Evolutionary conservation across 2,329 filamentous ascomycete genomes (phyloP).

Genomic region (Fusarium buharicum): DNA sequence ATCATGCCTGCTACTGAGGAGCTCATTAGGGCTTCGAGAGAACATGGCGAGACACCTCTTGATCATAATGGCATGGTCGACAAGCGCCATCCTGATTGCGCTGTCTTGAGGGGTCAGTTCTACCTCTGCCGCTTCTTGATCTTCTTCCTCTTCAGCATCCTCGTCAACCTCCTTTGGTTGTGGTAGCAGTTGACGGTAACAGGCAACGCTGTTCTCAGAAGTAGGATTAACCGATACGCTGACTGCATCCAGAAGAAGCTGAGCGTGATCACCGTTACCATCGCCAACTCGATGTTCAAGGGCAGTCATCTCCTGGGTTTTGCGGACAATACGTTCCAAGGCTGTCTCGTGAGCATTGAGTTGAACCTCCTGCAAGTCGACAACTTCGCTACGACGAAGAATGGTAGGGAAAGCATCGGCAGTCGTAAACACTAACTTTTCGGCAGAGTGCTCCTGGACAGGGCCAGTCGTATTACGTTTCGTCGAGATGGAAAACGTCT

Average conservation of each 20-base stretch:
- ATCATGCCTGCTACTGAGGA: slow-evolving; percentile 64
- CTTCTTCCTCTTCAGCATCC: slow-evolving; percentile 54
- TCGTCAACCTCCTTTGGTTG: slow-evolving; percentile 56
- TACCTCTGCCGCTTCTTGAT: slow-evolving; percentile 57
- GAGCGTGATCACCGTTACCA: slow-evolving; percentile 75
- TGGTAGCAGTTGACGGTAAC: slow-evolving; percentile 80
- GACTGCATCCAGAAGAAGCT: slow-evolving; percentile 78
- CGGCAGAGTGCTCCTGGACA: slow-evolving; percentile 77
- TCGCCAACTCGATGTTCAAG: slow-evolving; percentile 80
- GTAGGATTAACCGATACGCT: slow-evolving; percentile 78
- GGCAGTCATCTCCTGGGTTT: slow-evolving; percentile 83
- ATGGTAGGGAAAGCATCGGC: slow-evolving; percentile 92
- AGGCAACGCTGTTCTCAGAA: slow-evolving; percentile 80
- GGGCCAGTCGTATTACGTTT: slow-evolving; percentile 75
- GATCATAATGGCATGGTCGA: slow-evolving; percentile 89
- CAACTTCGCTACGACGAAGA: slow-evolving; percentile 84
- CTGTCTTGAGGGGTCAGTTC: slow-evolving; percentile 72
- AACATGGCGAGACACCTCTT: slow-evolving; percentile 82
- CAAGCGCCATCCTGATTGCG: slow-evolving; percentile 83
- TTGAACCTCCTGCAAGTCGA: slow-evolving; percentile 72
- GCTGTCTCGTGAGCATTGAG: slow-evolving; percentile 86
- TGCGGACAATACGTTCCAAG: slow-evolving; percentile 87
- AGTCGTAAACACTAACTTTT: slow-evolving; percentile 86
- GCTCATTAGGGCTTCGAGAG: slow-evolving; percentile 69
- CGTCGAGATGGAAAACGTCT: slow-evolving; percentile 79